These are phyloP conservation scores for Ramalina intermedia DNA, from an alignment of 495 filamentous ascomycete genomes.

Conservation along the genomic window DNA sequence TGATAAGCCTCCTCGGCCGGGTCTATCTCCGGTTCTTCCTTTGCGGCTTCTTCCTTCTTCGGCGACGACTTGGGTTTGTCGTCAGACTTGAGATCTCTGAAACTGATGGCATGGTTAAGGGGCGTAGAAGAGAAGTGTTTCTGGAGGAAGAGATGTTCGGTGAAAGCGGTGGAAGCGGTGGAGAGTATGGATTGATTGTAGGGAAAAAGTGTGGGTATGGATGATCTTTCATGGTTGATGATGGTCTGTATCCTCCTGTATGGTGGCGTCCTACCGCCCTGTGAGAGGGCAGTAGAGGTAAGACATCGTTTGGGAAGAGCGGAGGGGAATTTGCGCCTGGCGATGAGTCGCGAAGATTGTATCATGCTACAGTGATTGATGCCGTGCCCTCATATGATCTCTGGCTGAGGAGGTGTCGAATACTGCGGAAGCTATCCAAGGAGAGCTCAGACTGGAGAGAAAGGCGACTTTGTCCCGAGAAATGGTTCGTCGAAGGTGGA, in stretches of 20 bases:
- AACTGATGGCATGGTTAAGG: constrained; percentile 20
- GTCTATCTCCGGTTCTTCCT: constrained; percentile 24
- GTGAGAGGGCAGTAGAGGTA: constrained; percentile 13
- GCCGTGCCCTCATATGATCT: too few relatives aligned
- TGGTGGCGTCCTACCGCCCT: constrained; percentile 36
- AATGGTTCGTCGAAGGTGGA: too few relatives aligned
- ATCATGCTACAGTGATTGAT: constrained; percentile 8
- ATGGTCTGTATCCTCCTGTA: constrained; percentile 38
- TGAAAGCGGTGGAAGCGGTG: background rate
- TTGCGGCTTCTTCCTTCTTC: constrained; percentile 15
- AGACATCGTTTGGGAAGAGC: constrained; percentile 4
- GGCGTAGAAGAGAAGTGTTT: constrained; percentile 29
- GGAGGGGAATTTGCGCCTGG: background rate
- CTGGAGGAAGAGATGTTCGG: background rate
- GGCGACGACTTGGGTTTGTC: constrained; percentile 2
- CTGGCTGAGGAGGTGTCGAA: too few relatives aligned
- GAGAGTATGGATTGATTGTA: background rate
- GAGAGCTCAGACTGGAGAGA: too few relatives aligned
- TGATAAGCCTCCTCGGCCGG: constrained; percentile 11
- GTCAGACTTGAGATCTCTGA: constrained; percentile 19
- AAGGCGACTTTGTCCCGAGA: too few relatives aligned
- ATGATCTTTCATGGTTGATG: background rate
- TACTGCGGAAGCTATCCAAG: too few relatives aligned
- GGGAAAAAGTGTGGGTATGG: background rate
- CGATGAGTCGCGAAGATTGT: constrained; percentile 2